Base-by-base conservation (phyloP, 305 asterid genomes). In the Fraxinus sp. region DNA sequence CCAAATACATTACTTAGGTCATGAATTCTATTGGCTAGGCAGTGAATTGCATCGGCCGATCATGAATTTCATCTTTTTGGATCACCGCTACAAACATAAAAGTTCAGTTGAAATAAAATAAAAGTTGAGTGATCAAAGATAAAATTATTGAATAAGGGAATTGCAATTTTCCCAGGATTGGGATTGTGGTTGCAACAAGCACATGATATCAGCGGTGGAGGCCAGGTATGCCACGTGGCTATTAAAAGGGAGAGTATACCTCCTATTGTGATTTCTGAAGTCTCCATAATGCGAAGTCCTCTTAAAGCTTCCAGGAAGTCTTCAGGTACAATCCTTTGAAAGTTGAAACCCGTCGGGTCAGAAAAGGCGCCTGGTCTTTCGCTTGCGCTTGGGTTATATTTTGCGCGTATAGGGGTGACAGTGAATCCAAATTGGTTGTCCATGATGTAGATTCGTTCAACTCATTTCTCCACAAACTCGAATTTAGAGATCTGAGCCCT, bases 111-210 rank as follows among this genome's bases (percentile, higher is more conserved):
- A 52, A 46, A 46, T 13, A 41, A 14, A 49, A 49, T 14, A 49
- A 3, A 14, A 49, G 59, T 16, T 4, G 62, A 52, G 2, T 16
- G 62, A 52, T 52, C 8, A 52, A 14, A 49, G 18, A 49, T 49
- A 14, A 49, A 49, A 14, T 14, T 49, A 49, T 49, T 16, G 20
- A 5, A 49, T 49, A 5, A 96, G 7, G 32, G 32, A 28, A 28
- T 28, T 28, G 32, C 32, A 28, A 28, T 28, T 28, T 28, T 28
- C 32, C 32, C 3, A 28, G 32, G 32, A 28, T 28, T 28, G 32
- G 32, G 32, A 1, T 28, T 28, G 32, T 28, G 32, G 32, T 28
- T 28, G 3, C 32, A 28, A 28, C 32, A 28, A 28, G 32, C 32
- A 28, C 32, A 28, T 28, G 32, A 28, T 28, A 28, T 28, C 32